Evolutionary conservation across 176 grass and related monocot species (phyloP).

Genomic region (Triticum urartu): DNA sequence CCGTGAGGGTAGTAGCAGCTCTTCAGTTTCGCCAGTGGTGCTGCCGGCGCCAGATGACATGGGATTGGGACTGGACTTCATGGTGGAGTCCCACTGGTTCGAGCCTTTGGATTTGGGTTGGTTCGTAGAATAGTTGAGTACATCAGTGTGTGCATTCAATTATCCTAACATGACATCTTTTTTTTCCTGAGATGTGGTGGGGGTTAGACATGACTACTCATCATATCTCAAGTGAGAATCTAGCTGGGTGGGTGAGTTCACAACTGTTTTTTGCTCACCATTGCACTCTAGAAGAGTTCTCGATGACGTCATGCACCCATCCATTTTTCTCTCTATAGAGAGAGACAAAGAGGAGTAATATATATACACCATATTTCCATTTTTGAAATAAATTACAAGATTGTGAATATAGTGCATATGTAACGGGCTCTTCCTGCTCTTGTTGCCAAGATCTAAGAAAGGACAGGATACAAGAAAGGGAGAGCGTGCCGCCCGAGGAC

Average conservation of each 20-base stretch:
- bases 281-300: background rate
- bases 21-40: constrained; percentile 18
- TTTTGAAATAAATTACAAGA: background rate
- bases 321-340: background rate
- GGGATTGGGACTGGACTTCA: constrained; percentile 29
- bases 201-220: background rate
- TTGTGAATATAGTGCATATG: background rate
- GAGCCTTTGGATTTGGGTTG: constrained; percentile 48
- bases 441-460: no score
- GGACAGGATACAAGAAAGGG: no score
- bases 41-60: background rate
- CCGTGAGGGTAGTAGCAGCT: background rate
- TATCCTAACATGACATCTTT: background rate
- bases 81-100: constrained; percentile 30
- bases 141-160: constrained; percentile 1
- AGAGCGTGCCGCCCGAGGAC: no score
- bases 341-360: background rate
- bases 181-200: background rate
- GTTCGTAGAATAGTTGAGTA: constrained; percentile 27
- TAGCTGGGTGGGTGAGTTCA: background rate
- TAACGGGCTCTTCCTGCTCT: background rate
- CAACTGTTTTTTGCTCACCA: background rate
- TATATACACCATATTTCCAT: background rate
- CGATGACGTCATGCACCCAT: background rate
- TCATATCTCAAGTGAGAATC: background rate